These are phyloP conservation scores for Sphaceloma murrayae DNA, from an alignment of 2,329 filamentous ascomycete genomes.

Conservation along the genomic window DNA sequence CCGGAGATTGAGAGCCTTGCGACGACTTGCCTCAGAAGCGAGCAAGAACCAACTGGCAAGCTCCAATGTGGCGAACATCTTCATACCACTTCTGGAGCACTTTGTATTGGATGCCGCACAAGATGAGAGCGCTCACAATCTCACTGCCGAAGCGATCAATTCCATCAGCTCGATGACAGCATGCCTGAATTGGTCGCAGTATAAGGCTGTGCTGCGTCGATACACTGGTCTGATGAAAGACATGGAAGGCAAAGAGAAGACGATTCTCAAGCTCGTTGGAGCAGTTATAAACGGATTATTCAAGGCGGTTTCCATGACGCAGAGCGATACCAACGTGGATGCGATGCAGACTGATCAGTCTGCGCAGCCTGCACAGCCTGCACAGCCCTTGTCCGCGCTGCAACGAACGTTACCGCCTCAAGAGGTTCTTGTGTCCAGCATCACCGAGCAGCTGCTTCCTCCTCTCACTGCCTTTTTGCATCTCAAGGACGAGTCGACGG, in stretches of 20 bases:
- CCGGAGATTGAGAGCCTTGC: slow-evolving; percentile 72
- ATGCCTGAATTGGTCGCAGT: slow-evolving; percentile 83
- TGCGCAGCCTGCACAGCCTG: background rate
- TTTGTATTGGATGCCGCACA: slow-evolving; percentile 80
- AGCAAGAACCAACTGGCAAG: slow-evolving; percentile 55
- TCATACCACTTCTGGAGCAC: slow-evolving; percentile 85
- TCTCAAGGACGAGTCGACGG: slow-evolving; percentile 87
- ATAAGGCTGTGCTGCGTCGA: slow-evolving; percentile 70
- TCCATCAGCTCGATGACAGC: slow-evolving; percentile 66
- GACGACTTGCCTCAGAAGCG: slow-evolving; percentile 63
- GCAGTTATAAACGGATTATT: slow-evolving; percentile 70
- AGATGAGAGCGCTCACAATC: slow-evolving; percentile 66
- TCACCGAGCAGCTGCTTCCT: slow-evolving; percentile 67
- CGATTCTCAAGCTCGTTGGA: slow-evolving; percentile 70
- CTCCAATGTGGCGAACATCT: slow-evolving; percentile 72
- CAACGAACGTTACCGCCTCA: slow-evolving; percentile 36
- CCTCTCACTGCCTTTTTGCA: slow-evolving; percentile 76
- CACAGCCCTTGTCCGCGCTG: no score
- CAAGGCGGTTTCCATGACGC: slow-evolving; percentile 6
- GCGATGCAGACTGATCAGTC: slow-evolving; percentile 8
- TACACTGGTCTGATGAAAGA: slow-evolving; percentile 74
- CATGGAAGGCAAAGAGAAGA: slow-evolving; percentile 76
- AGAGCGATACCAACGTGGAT: background rate
- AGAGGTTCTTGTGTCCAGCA: slow-evolving; percentile 46
- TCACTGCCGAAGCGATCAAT: slow-evolving; percentile 76